Base-by-base conservation (phyloP, 163 green algal genomes). In the Prototheca wickerhamii region DNA sequence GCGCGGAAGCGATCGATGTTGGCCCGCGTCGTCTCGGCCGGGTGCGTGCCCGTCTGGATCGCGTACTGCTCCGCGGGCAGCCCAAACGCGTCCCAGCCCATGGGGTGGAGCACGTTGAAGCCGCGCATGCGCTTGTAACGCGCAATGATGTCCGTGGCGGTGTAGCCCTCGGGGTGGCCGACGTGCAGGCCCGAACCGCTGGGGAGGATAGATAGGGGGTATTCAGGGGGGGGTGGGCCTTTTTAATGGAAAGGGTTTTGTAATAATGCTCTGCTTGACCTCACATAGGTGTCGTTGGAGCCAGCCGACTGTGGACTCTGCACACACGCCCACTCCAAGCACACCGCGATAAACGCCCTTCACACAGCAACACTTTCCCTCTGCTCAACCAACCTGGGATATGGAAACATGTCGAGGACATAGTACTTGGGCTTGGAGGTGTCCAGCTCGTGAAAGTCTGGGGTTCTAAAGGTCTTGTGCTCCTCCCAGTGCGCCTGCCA, bases 371-470 rank as follows among this genome's bases (percentile, higher is more conserved):
- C 37, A 10, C 37, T 15, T 15, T 15, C 37, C 46, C 46, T 25
- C 23, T 25, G 10, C 26, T 12, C 35, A 1, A 3, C 64, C 31
- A 29, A 95, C 87, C 84, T 95, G 23, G 92, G 93, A 74, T 98
- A 98, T 0, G 92, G 93, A 67, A 98, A 99, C 93, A 99, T 99
- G 75, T 99, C 93, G 55, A 99, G 78, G 2, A 91, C 91, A 61
- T 99, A 99, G 69, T 89, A 96, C 75, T 99, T 99, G 34, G 93
- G 93, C 70, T 96, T 96, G 63, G 46, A 84, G 17, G 79, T 96
- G 83, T 98, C 93, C 50, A 96, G 71, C 18, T 93, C 67, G 31
- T 71, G 31, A 20, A 84, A 65, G 17, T 89, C 78, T 2, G 89
- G 89, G 1, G 92, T 98, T 15, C 80, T 68, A 74, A 99, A 99